Percentiles rank a stretch among this genome's conserved stretches.
phyloP scores from a whole-genome alignment of 495 filamentous ascomycete genomes.

The Penicillium atrosanguineum region DNA sequence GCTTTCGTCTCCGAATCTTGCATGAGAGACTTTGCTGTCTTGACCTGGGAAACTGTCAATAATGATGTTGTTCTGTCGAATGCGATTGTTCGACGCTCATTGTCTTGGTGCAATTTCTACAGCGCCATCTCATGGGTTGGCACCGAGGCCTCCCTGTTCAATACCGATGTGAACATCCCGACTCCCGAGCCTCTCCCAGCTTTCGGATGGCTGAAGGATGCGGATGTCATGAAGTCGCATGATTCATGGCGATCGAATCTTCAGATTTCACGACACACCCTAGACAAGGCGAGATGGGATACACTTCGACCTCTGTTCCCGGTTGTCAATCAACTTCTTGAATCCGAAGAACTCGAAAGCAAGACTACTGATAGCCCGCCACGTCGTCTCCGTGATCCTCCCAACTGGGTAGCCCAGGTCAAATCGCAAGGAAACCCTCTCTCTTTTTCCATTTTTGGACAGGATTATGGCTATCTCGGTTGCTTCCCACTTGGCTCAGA shows the following conservation, averaged over 20 bases:
- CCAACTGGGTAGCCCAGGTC: conserved; percentile 38
- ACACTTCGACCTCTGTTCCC: conserved; percentile 30
- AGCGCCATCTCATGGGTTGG: conserved; percentile 53
- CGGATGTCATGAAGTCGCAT: conserved; percentile 50
- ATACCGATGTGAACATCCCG: conserved; percentile 36
- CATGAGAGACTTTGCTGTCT: conserved; percentile 44
- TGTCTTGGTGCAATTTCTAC: conserved; percentile 58
- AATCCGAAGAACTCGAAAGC: conserved; percentile 22
- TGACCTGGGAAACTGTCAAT: conserved; percentile 55
- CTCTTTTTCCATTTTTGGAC: conserved; percentile 46
- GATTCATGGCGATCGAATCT: conserved; percentile 49
- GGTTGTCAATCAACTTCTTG: conserved; percentile 22
- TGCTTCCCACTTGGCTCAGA: conserved; percentile 58
- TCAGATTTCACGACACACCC: conserved; percentile 22
- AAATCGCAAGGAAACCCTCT: conserved; percentile 45
- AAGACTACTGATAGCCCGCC: conserved; percentile 8
- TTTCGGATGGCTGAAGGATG: conserved; percentile 57
- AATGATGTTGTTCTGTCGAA: conserved; percentile 45
- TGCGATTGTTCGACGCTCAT: conserved; percentile 50
- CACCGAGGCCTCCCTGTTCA: conserved; percentile 36
- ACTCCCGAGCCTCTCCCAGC: conserved; percentile 47
- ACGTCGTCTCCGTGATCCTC: conserved; percentile 30
- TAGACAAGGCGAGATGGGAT: conserved; percentile 25
- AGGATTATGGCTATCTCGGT: conserved; percentile 47
- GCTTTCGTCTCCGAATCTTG: conserved; percentile 55